phyloP scores from a whole-genome alignment of 176 grass and related monocot genomes.

The Hyparrhenia diplandra region DNA sequence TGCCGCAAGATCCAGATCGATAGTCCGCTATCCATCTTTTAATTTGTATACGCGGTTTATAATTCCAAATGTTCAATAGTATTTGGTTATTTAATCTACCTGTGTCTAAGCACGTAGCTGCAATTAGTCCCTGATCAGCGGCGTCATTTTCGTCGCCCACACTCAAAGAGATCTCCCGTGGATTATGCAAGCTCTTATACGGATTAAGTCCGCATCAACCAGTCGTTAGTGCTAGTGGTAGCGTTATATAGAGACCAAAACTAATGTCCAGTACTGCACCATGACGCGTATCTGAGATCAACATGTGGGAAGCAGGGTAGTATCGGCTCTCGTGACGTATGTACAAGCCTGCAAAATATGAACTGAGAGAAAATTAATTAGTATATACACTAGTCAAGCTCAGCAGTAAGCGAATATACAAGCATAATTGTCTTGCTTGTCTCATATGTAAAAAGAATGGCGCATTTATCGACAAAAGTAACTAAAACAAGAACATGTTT shows the following conservation, averaged over 20 bases:
- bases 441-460: not conserved
- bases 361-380: not conserved
- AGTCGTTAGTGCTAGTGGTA: not conserved
- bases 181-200: conserved; percentile 24
- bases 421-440: not conserved
- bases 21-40: conserved; percentile 11
- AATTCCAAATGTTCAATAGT: not conserved
- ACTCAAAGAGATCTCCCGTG: conserved; percentile 23
- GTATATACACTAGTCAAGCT: not conserved
- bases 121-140: conserved; percentile 16
- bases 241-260: not conserved
- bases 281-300: conserved; percentile 35
- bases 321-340: not conserved
- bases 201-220: not conserved
- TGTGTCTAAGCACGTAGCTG: conserved; percentile 10
- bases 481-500: not conserved
- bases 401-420: not conserved
- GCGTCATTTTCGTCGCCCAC: conserved; percentile 34
- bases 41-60: not conserved
- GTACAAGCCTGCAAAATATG: not conserved
- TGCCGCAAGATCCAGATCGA: conserved; percentile 12
- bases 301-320: conserved; percentile 13
- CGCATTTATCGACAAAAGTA: not conserved
- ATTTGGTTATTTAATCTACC: not conserved
- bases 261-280: not conserved